These are phyloP conservation scores for Chaetomium olivaceum DNA, from an alignment of 2,329 filamentous ascomycete genomes.

Conservation along the genomic window DNA sequence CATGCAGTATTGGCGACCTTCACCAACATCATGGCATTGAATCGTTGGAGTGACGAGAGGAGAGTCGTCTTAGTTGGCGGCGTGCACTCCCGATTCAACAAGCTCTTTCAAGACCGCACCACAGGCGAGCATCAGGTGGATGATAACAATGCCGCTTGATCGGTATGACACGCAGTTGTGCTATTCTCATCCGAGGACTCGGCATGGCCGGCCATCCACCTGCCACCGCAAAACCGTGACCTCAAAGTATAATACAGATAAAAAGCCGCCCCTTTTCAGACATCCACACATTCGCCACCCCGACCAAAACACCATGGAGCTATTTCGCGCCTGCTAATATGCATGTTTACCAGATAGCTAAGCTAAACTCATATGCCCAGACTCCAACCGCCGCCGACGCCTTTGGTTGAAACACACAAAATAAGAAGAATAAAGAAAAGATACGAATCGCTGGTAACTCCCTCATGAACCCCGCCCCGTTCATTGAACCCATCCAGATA, in stretches of 20 bases:
- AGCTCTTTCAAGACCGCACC: too few relatives aligned
- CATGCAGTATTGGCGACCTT: too few relatives aligned
- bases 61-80: too few relatives aligned
- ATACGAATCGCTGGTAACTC: conserved; percentile 3
- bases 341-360: conserved; percentile 5
- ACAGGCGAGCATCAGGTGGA: not conserved
- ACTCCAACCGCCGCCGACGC: not conserved
- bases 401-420: not conserved
- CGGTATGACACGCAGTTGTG: not conserved
- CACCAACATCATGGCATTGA: too few relatives aligned
- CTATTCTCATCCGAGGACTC: not conserved
- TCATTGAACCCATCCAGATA: conserved; percentile 3
- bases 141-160: not conserved
- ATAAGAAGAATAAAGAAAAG: not conserved
- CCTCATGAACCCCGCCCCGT: not conserved
- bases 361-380: conserved; percentile 1
- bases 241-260: not conserved
- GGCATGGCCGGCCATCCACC: not conserved
- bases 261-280: not conserved
- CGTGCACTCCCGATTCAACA: too few relatives aligned
- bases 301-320: conserved; percentile 3
- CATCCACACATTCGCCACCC: conserved; percentile 1
- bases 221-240: not conserved
- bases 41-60: too few relatives aligned
- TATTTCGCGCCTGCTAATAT: not conserved